Evolutionary conservation across 2,329 filamentous ascomycete species (phyloP), one percentile per base, ranked within the genome.

Genomic region (Scolecobasidium constrictum): DNA sequence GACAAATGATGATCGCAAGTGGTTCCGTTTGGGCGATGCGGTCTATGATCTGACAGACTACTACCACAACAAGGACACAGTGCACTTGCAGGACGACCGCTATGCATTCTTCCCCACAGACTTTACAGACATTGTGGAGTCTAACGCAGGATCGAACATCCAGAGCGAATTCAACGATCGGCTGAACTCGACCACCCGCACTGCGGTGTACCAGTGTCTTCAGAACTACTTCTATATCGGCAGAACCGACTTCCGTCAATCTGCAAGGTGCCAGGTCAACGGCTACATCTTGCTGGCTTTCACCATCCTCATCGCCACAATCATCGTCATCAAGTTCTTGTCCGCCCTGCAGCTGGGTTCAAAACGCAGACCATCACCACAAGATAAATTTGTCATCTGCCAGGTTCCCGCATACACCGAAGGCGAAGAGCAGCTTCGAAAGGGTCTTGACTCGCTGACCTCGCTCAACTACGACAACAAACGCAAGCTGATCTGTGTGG

Each of bases 321-420:
- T 95, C 47, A 88, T 96, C 49, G 56, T 79, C 40, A 66, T 84
- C 64, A 98, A 96, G 64, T 98, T 98, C 66, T 61, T 98, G 56
- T 80, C 92, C 41, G 92, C 92, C 11, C 72, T 98, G 34, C 92
- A 95, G 56, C 85, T 98, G 47, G 88, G 90, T 36, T 87, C 87
- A 4, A 95, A 95, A 67, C 78, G 85, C 46, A 81, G 86, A 15
- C 92, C 92, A 3, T 75, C 83, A 4, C 83, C 87, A 28, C 92
- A 96, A 62, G 92, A 98, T 63, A 98, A 96, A 60, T 98, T 98
- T 54, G 88, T 98, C 53, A 96, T 98, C 51, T 96, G 92, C 63
- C 87, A 95, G 62, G 87, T 98, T 22, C 92, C 92, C 7, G 92
- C 92, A 4, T 98, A 98, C 58, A 98, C 92, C 0, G 92, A 98